phyloP scores from a whole-genome alignment of 208 protist genomes.

The Zelonia costaricensis region DNA sequence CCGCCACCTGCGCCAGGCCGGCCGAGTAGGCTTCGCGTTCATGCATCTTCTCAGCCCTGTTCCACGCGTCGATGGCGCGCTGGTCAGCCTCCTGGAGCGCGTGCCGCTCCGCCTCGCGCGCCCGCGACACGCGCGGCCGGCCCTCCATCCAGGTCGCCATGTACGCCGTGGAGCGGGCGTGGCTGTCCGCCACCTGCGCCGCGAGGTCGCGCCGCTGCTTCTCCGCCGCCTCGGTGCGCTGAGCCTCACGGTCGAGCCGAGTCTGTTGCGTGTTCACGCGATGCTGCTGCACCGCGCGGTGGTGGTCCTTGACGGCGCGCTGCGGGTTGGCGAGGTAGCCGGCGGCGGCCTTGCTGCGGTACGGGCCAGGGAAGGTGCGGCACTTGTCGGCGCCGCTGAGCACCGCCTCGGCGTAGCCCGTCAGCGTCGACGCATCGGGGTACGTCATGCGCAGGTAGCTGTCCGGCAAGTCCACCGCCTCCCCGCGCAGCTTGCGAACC shows the following conservation, averaged over 20 bases:
- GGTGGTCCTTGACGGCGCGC: slow-evolving; percentile 22
- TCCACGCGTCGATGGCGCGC: not conserved
- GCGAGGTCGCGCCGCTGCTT: slow-evolving; percentile 15
- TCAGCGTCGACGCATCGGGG: slow-evolving; percentile 19
- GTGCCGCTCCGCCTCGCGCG: slow-evolving; percentile 17
- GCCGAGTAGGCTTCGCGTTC: slow-evolving; percentile 20
- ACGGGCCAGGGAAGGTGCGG: not conserved
- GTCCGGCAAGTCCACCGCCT: slow-evolving; percentile 46
- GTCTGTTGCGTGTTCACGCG: slow-evolving; percentile 8
- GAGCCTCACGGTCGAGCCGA: slow-evolving; percentile 17
- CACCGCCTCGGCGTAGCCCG: slow-evolving; percentile 4
- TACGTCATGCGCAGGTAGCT: slow-evolving; percentile 43
- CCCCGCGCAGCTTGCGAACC: slow-evolving; percentile 28
- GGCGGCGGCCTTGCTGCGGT: slow-evolving; percentile 3
- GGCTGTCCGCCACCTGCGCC: slow-evolving; percentile 16
- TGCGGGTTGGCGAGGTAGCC: slow-evolving; percentile 11
- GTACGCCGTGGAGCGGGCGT: slow-evolving; percentile 6
- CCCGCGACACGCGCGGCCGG: slow-evolving; percentile 23
- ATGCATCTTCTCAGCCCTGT: slow-evolving; percentile 4
- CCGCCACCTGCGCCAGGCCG: slow-evolving; percentile 13
- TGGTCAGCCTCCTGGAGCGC: slow-evolving; percentile 5
- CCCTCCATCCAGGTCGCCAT: slow-evolving; percentile 23
- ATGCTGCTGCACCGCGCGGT: slow-evolving; percentile 12
- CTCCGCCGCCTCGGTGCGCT: slow-evolving; percentile 30
- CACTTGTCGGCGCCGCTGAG: not conserved